A percentile compares a stretch with the other conserved stretches of the same genome.
These are phyloP conservation scores for Russula vinacea DNA, from an alignment of 768 basidiomycete species.

Conservation along the genomic window DNA sequence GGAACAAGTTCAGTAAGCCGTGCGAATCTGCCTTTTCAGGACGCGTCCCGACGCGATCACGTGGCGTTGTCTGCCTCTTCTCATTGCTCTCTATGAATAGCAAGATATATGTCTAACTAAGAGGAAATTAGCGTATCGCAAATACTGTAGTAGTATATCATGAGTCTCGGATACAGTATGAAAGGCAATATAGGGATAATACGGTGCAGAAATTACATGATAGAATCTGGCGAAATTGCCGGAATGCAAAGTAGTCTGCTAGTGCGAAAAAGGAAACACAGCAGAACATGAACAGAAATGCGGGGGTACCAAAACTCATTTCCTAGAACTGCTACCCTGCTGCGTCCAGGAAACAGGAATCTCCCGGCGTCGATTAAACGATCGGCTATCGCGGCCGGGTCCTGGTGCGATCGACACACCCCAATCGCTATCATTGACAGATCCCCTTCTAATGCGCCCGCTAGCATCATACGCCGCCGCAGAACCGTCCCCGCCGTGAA, in stretches of 20 bases:
- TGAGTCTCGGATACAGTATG: constrained; percentile 10
- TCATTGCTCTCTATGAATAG: background rate
- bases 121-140: constrained; percentile 17
- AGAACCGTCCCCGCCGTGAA: background rate
- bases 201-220: constrained; percentile 1
- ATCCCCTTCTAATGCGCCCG: constrained; percentile 25
- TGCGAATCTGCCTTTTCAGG: constrained; percentile 31
- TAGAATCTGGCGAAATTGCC: background rate
- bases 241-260: background rate
- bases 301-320: background rate
- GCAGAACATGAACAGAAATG: background rate
- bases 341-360: constrained; percentile 25
- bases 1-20: constrained; percentile 22
- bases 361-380: constrained; percentile 12
- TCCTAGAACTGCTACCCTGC: constrained; percentile 1
- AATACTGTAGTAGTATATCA: constrained; percentile 5
- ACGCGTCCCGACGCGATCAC: constrained; percentile 33
- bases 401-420: constrained; percentile 5
- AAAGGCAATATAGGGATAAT: constrained; percentile 6
- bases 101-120: background rate
- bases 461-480: background rate
- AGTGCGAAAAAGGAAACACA: background rate
- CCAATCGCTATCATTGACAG: constrained; percentile 29
- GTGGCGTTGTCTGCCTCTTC: constrained; percentile 3
- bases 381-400: constrained; percentile 10